Percentiles rank a stretch among this genome's conserved stretches.
These are phyloP conservation scores for Ambrosia trifida DNA, from an alignment of 129 eudicot genomes.

Conservation along the genomic window DNA sequence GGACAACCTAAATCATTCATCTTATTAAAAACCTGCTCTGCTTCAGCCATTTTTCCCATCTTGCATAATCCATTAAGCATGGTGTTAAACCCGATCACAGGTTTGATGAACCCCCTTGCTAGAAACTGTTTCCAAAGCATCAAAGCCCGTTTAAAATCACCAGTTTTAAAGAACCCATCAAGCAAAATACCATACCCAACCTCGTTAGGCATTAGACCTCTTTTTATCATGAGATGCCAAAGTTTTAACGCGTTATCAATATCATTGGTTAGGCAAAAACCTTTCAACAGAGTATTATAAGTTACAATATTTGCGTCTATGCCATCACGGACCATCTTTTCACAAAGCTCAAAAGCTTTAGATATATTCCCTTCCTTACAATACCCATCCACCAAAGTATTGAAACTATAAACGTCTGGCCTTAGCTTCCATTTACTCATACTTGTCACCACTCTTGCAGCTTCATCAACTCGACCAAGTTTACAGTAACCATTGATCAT, in stretches of 20 bases:
- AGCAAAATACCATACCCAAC: constrained; percentile 75
- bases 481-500: constrained; percentile 84
- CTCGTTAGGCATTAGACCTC: constrained; percentile 65
- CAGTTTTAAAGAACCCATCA: constrained; percentile 59
- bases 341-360: constrained; percentile 59
- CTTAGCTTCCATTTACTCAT: constrained; percentile 56
- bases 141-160: constrained; percentile 54
- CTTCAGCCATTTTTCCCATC: constrained; percentile 70
- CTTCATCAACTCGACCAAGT: constrained; percentile 55
- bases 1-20: constrained; percentile 63
- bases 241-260: constrained; percentile 64
- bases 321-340: constrained; percentile 57
- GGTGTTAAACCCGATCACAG: constrained; percentile 51
- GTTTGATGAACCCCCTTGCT: constrained; percentile 51
- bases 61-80: constrained; percentile 85
- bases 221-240: constrained; percentile 65
- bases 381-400: constrained; percentile 68
- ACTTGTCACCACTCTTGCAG: constrained; percentile 43
- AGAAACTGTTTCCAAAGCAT: constrained; percentile 70
- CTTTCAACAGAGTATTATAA: constrained; percentile 75
- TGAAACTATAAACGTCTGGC: constrained; percentile 82
- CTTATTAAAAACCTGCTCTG: constrained; percentile 59
- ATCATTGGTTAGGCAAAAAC: constrained; percentile 53
- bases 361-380: constrained; percentile 51
- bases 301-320: constrained; percentile 52